These are phyloP conservation scores for Neopestalotiopsis clavispora DNA, from an alignment of 2,329 filamentous ascomycete species.

Conservation along the genomic window DNA sequence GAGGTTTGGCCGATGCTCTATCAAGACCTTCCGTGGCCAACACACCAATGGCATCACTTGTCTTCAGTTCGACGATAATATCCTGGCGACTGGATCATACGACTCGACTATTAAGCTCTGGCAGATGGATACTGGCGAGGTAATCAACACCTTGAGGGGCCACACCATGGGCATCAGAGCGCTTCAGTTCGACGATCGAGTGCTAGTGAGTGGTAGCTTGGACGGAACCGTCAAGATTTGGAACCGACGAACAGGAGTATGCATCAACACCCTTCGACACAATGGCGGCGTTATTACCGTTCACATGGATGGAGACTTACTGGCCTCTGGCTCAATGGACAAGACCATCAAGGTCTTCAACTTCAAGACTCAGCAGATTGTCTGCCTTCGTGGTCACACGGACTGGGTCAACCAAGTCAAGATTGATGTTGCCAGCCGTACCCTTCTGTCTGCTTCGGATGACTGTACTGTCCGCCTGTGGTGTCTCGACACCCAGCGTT, in stretches of 20 bases:
- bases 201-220: slow-evolving; percentile 87
- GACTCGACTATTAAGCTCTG: slow-evolving; percentile 95
- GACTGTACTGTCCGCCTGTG: slow-evolving; percentile 90
- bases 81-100: slow-evolving; percentile 92
- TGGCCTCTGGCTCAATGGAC: slow-evolving; percentile 90
- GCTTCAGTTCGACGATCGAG: slow-evolving; percentile 90
- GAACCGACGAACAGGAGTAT: slow-evolving; percentile 94
- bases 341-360: slow-evolving; percentile 92
- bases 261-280: slow-evolving; percentile 81
- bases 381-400: slow-evolving; percentile 78
- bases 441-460: slow-evolving; percentile 90
- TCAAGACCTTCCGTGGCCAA: slow-evolving; percentile 79
- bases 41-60: slow-evolving; percentile 83
- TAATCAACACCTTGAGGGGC: slow-evolving; percentile 81
- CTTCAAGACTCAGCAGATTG: slow-evolving; percentile 82
- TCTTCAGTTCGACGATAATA: slow-evolving; percentile 78
- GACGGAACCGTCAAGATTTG: slow-evolving; percentile 90
- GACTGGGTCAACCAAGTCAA: slow-evolving; percentile 98
- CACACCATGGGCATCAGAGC: slow-evolving; percentile 85
- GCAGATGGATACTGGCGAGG: slow-evolving; percentile 87
- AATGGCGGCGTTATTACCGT: slow-evolving; percentile 83
- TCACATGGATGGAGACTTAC: slow-evolving; percentile 82
- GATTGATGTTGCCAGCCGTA: slow-evolving; percentile 80
- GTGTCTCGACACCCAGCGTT: slow-evolving; percentile 85
- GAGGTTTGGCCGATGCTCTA: slow-evolving; percentile 90